phyloP scores from a whole-genome alignment of 768 basidiomycete genomes.

The Lactifluus subvellereus region DNA sequence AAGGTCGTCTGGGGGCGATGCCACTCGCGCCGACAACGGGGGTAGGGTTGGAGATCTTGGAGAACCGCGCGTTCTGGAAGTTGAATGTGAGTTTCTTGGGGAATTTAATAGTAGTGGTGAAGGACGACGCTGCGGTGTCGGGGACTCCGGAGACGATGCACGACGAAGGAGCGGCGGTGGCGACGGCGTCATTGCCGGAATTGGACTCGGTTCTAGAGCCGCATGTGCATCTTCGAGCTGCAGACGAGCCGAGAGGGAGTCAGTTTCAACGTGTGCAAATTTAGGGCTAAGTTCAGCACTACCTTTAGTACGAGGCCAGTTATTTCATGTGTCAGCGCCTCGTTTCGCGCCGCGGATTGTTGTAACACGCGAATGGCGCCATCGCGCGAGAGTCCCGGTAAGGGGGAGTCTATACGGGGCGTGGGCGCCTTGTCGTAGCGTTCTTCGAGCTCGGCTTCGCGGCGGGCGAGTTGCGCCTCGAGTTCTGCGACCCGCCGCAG shows the following conservation, averaged over 20 bases:
- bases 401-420: not conserved
- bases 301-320: constrained; percentile 18
- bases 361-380: constrained; percentile 22
- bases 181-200: not conserved
- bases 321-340: constrained; percentile 17
- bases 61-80: not conserved
- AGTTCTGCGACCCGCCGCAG: constrained; percentile 41
- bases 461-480: constrained; percentile 48
- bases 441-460: constrained; percentile 51
- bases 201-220: not conserved
- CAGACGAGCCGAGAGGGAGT: not conserved
- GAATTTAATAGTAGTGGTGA: not conserved
- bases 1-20: not conserved
- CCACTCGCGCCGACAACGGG: not conserved
- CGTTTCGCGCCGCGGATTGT: constrained; percentile 19
- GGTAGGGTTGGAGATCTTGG: not conserved
- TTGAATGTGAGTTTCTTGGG: not conserved
- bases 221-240: constrained; percentile 19
- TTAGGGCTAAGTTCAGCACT: not conserved
- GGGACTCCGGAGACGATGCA: not conserved
- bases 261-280: not conserved
- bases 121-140: constrained; percentile 4
- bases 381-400: constrained; percentile 16
- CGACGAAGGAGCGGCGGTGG: not conserved
- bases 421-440: not conserved